Percentiles rank a stretch among this genome's conserved stretches.
phyloP scores from a whole-genome alignment of 1,284 basidiomycete genomes.

The Inonotus obliquus region DNA sequence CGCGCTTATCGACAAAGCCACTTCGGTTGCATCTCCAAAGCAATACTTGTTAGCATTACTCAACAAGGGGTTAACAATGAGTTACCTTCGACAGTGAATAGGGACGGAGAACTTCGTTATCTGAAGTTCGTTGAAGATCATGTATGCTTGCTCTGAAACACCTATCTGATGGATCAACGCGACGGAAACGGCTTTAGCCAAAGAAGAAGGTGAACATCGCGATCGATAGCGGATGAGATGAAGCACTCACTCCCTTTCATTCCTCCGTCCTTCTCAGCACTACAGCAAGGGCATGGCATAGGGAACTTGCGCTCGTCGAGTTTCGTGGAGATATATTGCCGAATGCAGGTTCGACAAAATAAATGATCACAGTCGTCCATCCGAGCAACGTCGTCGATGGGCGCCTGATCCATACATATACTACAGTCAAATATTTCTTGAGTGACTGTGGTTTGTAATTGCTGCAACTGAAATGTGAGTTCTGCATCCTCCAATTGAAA shows the following conservation, averaged over 20 bases:
- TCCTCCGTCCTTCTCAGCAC: conserved; percentile 22
- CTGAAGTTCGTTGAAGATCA: conserved; percentile 49
- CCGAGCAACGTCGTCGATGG: conserved; percentile 41
- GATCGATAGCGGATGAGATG: conserved; percentile 31
- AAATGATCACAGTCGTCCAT: conserved; percentile 45
- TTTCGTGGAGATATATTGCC: conserved; percentile 39
- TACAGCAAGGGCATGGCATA: conserved; percentile 56
- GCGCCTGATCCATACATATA: conserved; percentile 51
- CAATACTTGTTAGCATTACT: background rate
- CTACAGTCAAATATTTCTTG: conserved; percentile 45
- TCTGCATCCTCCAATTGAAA: conserved; percentile 43
- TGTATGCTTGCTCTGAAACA: conserved; percentile 42
- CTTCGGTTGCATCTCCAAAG: conserved; percentile 39
- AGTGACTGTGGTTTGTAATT: conserved; percentile 26
- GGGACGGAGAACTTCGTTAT: conserved; percentile 47
- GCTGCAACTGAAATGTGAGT: conserved; percentile 33
- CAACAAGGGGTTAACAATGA: background rate
- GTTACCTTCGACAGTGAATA: conserved; percentile 47
- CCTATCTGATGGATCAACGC: conserved; percentile 42
- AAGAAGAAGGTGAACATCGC: background rate
- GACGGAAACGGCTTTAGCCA: conserved; percentile 38
- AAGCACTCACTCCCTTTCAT: conserved; percentile 26
- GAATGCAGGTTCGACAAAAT: conserved; percentile 55
- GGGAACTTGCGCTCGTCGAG: conserved; percentile 53
- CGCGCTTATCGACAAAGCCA: conserved; percentile 44